These are phyloP conservation scores for Nepenthes mirabilis DNA, from an alignment of 148 eudicot genomes.

Conservation along the genomic window DNA sequence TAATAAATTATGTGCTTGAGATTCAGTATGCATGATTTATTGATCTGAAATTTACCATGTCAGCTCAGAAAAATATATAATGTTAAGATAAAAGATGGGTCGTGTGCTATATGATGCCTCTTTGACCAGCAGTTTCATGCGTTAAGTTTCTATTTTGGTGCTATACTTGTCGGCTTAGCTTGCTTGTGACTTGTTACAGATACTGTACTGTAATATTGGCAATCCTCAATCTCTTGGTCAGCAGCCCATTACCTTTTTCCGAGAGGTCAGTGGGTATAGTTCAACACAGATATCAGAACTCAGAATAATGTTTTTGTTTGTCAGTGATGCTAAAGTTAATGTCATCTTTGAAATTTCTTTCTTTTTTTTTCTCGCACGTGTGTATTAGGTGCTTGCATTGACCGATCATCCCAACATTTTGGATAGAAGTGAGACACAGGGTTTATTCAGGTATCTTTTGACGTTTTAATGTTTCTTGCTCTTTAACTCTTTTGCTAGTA, in stretches of 20 bases:
- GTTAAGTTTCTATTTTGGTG: not conserved
- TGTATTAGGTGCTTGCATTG: conserved; percentile 69
- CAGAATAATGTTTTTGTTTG: too few species aligned
- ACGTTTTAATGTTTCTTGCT: conserved; percentile 5
- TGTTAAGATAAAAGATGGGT: not conserved
- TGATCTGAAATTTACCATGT: too few species aligned
- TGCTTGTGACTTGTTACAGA: conserved; percentile 27
- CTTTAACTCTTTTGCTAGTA: not conserved
- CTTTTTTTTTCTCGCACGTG: not conserved
- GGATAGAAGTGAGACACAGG: conserved; percentile 78
- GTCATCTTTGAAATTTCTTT: not conserved
- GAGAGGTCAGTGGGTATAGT: conserved; percentile 48
- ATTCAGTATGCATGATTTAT: too few species aligned
- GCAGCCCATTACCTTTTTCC: conserved; percentile 84
- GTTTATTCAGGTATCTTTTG: conserved; percentile 57
- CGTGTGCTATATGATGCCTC: not conserved
- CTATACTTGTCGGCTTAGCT: conserved; percentile 7
- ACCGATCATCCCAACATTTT: conserved; percentile 82
- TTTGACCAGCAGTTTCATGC: not conserved
- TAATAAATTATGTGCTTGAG: too few species aligned
- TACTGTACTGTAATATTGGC: conserved; percentile 89
- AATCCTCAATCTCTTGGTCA: conserved; percentile 95
- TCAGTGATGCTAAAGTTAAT: not conserved
- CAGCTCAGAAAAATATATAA: not conserved
- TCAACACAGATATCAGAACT: not conserved